Evolutionary conservation across 352 stramenopile genomes (phyloP).

Genomic region (Thalassiosira livingstoniorum): DNA sequence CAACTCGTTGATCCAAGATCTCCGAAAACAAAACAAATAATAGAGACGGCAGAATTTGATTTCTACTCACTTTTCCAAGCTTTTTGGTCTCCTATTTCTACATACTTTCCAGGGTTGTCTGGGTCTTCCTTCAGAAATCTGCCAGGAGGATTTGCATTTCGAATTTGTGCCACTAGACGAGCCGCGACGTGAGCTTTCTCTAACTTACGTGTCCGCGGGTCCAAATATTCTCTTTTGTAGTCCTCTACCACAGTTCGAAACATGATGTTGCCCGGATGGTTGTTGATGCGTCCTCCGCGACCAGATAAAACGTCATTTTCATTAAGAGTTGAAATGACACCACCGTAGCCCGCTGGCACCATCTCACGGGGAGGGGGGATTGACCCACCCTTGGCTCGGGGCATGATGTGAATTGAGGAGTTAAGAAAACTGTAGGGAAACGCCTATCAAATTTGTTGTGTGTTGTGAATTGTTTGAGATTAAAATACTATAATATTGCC

Average conservation of each 20-base stretch:
- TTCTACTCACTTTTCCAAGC: constrained; percentile 61
- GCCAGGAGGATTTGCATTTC: constrained; percentile 68
- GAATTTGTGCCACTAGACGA: constrained; percentile 71
- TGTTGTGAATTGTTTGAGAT: too few species aligned
- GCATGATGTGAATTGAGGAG: constrained; percentile 32
- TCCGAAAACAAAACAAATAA: constrained; percentile 15
- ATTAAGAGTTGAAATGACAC: constrained; percentile 42
- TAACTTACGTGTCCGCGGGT: constrained; percentile 71
- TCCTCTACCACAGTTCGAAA: constrained; percentile 69
- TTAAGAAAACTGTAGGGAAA: background rate
- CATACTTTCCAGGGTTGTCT: constrained; percentile 43
- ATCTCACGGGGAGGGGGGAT: constrained; percentile 40
- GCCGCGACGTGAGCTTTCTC: constrained; percentile 82
- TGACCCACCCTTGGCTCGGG: constrained; percentile 49
- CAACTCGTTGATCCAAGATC: too few species aligned
- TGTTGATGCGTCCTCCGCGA: constrained; percentile 52
- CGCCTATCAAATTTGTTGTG: too few species aligned
- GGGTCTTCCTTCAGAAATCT: constrained; percentile 80
- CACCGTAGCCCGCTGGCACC: constrained; percentile 39
- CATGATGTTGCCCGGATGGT: constrained; percentile 60
- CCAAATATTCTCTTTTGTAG: constrained; percentile 58
- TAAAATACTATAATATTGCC: too few species aligned
- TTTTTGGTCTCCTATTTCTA: constrained; percentile 60
- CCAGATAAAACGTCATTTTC: constrained; percentile 58
- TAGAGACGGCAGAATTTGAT: background rate